A percentile compares a stretch with the other conserved stretches of the same genome.
phyloP scores from a whole-genome alignment of 2,329 filamentous ascomycete species.

The Trichoderma guizhouense region DNA sequence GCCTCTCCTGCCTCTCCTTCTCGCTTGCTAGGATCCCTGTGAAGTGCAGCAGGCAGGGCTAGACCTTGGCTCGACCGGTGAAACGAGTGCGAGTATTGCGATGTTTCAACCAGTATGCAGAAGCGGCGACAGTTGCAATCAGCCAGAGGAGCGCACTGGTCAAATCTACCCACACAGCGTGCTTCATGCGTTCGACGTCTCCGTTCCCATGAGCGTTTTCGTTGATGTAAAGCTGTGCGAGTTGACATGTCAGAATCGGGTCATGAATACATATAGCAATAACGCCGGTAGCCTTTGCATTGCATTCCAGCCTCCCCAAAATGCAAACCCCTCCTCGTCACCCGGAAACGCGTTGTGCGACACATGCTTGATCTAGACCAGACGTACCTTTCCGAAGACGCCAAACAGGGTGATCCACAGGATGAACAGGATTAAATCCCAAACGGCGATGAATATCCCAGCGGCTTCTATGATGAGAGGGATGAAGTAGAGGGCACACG shows the following conservation, averaged over 20 bases:
- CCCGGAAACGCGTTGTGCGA: background rate
- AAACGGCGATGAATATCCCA: slow-evolving; percentile 52
- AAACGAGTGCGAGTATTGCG: slow-evolving; percentile 52
- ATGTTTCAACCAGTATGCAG: slow-evolving; percentile 57
- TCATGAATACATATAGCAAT: background rate
- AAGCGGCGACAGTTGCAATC: slow-evolving; percentile 53
- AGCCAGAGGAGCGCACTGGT: slow-evolving; percentile 75
- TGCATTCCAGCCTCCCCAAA: background rate
- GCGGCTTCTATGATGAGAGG: slow-evolving; percentile 56
- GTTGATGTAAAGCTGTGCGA: slow-evolving; percentile 63
- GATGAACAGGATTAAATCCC: slow-evolving; percentile 70
- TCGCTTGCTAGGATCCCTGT: background rate
- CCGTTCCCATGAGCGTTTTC: slow-evolving; percentile 61
- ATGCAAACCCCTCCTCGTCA: background rate
- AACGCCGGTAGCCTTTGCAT: background rate
- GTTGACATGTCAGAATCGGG: slow-evolving; percentile 20
- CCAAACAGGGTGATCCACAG: slow-evolving; percentile 82
- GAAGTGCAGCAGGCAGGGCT: slow-evolving; percentile 12
- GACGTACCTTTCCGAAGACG: slow-evolving; percentile 65
- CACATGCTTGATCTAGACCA: background rate
- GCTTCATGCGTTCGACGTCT: slow-evolving; percentile 74
- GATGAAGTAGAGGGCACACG: slow-evolving; percentile 62
- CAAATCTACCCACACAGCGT: slow-evolving; percentile 80
- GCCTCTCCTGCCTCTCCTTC: background rate
- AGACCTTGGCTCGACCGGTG: slow-evolving; percentile 57